These are phyloP conservation scores for Phytophthora capsici DNA, from an alignment of 352 stramenopile species.

Conservation along the genomic window DNA sequence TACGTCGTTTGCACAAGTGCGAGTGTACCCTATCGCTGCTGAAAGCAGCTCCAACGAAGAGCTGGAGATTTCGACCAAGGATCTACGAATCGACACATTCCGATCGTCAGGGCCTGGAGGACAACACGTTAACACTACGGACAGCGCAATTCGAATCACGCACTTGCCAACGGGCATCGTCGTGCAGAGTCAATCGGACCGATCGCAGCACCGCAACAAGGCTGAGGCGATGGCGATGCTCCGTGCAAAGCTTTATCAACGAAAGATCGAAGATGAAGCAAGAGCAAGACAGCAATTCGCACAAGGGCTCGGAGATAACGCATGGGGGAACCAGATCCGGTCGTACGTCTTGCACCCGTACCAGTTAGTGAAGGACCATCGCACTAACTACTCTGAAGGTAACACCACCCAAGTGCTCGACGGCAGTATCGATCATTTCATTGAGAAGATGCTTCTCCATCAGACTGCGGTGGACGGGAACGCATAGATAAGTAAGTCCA, in stretches of 20 bases:
- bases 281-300: conserved; percentile 57
- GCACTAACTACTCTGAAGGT: conserved; percentile 90
- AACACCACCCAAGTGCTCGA: conserved; percentile 92
- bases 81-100: conserved; percentile 96
- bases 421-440: conserved; percentile 86
- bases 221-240: conserved; percentile 91
- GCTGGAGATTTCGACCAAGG: conserved; percentile 73
- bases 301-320: conserved; percentile 76
- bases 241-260: conserved; percentile 74
- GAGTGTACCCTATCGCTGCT: conserved; percentile 69
- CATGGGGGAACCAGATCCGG: conserved; percentile 92
- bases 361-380: conserved; percentile 98
- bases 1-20: conserved; percentile 95
- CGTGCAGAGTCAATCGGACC: conserved; percentile 94
- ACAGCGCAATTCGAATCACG: conserved; percentile 96
- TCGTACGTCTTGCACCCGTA: conserved; percentile 98
- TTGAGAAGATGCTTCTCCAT: conserved; percentile 75
- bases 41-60: conserved; percentile 38
- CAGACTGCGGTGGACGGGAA: conserved; percentile 26
- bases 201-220: conserved; percentile 95
- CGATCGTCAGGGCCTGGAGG: conserved; percentile 92
- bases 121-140: conserved; percentile 98
- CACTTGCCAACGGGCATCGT: conserved; percentile 95
- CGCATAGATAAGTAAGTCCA: conserved; percentile 11
- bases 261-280: conserved; percentile 64